phyloP scores from a whole-genome alignment of 2,329 filamentous ascomycete species.

The Blastomyces gilchristii region DNA sequence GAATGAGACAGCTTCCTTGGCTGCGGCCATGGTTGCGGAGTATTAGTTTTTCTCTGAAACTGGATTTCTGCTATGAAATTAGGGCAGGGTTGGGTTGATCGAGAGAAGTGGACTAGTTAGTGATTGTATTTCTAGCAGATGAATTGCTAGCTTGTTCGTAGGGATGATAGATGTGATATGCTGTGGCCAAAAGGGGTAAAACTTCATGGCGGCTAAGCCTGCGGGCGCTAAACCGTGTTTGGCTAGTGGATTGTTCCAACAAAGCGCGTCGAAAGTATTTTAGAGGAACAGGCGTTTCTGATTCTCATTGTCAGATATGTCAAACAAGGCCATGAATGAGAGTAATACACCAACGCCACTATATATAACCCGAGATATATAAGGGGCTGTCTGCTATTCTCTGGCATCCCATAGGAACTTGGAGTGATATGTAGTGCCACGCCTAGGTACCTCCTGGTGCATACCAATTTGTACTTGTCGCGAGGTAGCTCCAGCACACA shows the following conservation, averaged over 20 bases:
- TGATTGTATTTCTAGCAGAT: neutral
- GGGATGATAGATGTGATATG: neutral
- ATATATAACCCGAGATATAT: neutral
- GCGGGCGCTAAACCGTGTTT: neutral
- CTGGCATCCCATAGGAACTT: neutral
- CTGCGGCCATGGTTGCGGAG: slow-evolving; percentile 25
- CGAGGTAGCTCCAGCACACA: neutral
- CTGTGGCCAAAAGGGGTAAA: neutral
- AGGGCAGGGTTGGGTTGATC: neutral
- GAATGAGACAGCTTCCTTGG: slow-evolving; percentile 36
- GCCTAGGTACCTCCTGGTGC: neutral
- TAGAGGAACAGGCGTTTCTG: neutral
- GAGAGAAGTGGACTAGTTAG: neutral
- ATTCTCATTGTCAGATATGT: neutral
- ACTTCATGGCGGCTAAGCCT: neutral
- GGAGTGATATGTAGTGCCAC: neutral
- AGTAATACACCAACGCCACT: neutral
- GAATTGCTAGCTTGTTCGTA: neutral
- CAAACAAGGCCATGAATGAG: neutral
- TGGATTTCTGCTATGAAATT: neutral
- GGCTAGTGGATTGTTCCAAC: neutral
- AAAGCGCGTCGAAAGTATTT: neutral
- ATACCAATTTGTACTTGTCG: neutral
- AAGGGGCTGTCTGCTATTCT: neutral
- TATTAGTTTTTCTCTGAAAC: no score